Evolutionary conservation across 495 filamentous ascomycete species (phyloP), one percentile per base, ranked within the genome.

Genomic region (Penicillium nucicola): DNA sequence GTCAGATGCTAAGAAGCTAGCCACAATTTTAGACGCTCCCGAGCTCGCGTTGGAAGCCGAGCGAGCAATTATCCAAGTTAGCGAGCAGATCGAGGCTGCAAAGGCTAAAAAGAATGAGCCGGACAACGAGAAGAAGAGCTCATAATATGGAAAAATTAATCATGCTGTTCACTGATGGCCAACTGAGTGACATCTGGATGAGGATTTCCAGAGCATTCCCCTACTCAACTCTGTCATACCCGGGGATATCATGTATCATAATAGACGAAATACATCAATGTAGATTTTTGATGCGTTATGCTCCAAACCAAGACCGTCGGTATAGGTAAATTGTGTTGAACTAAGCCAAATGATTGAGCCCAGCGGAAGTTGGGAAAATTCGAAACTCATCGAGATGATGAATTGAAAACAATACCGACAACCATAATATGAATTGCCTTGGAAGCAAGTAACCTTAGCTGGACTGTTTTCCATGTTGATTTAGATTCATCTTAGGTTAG

Each of bases 31-130:
- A n/a, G 77, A 89, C 9, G 74, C 96, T 19, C 90, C 92, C 0
- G 88, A 89, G 45, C 80, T 97, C 45, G 85, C 86, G 42, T 69
- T 88, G n/a, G 93, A 97, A 69, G 83, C 95, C 2, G 90, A 97
- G 59, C 76, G 92, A 22, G 92, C 92, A 3, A 86, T 93, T 32
- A 82, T 86, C 74, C 92, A 97, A 73, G 88, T 97, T 1, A 81
- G 90, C 60, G 80, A 77, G 49, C 77, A 81, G 32, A 68, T 92
- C 45, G 60, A 76, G 45, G 74, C 82, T 33, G 74, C 75, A 36
- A 48, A 65, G 20, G 36, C 54, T 17, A 62, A 72, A 22, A 60
- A 75, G 46, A 60, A 66, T 20, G 40, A 59, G 13, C 45, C 49
- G 5, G 48, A 31, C 1, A 34, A 65, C 4, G 46, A 60, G 8